phyloP scores from a whole-genome alignment of 2,329 filamentous ascomycete genomes.

The Lojkania enalia region DNA sequence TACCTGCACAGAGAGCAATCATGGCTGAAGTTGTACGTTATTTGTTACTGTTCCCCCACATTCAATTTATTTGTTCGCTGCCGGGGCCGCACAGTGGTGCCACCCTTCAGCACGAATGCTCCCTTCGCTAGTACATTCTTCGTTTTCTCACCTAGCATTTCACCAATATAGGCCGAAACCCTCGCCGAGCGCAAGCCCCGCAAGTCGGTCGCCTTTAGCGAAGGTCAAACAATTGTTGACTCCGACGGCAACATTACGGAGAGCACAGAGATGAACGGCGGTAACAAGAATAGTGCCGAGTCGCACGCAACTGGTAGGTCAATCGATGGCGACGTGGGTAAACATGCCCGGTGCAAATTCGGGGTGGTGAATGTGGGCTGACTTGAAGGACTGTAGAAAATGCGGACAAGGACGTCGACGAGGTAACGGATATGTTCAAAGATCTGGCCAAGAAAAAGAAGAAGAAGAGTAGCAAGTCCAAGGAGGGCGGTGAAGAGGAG shows the following conservation, averaged over 20 bases:
- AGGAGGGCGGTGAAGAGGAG: constrained; percentile 60
- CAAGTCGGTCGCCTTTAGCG: constrained; percentile 93
- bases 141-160: constrained; percentile 24
- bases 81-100: neutral
- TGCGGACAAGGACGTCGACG: constrained; percentile 62
- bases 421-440: constrained; percentile 65
- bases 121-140: neutral
- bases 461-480: constrained; percentile 62
- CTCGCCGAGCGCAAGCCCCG: constrained; percentile 69
- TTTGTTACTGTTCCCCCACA: constrained; percentile 26
- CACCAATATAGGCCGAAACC: constrained; percentile 46
- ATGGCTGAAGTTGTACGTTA: constrained; percentile 55
- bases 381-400: constrained; percentile 32
- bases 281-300: constrained; percentile 78
- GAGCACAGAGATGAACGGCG: constrained; percentile 68
- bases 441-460: constrained; percentile 77
- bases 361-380: constrained; percentile 18
- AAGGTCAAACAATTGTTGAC: constrained; percentile 85
- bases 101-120: neutral
- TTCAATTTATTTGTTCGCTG: constrained; percentile 14
- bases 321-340: neutral
- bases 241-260: constrained; percentile 83
- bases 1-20: constrained; percentile 46
- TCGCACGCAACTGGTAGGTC: constrained; percentile 59
- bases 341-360: too few species aligned